Conservation (phyloP, 306 rosid species). For the Pueraria montana region DNA sequence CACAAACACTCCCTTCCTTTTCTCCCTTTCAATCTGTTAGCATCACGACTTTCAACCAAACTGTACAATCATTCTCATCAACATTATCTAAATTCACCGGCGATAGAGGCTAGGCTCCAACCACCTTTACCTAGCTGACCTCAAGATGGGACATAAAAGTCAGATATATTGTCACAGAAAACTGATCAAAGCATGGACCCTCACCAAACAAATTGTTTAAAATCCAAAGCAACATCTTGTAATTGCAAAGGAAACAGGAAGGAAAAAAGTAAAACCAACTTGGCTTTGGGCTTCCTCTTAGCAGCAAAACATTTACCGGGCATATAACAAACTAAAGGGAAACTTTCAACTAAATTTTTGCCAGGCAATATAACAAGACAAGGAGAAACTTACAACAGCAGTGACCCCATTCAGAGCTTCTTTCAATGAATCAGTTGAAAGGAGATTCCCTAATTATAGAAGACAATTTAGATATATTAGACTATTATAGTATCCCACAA, state of each 20-base stretch:
- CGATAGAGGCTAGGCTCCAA: conserved; percentile 14
- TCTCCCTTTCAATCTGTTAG: conserved; percentile 13
- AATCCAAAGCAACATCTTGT: conserved; percentile 25
- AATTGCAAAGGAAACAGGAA: conserved; percentile 19
- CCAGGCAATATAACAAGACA: conserved; percentile 20
- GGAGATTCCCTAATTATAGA: conserved; percentile 80
- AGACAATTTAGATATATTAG: conserved; percentile 39
- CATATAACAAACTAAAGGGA: conserved; percentile 38
- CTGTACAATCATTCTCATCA: conserved; percentile 22
- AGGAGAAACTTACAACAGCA: conserved; percentile 77
- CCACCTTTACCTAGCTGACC: conserved; percentile 17
- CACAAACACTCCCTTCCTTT: conserved; percentile 14
- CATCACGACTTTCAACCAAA: conserved; percentile 25
- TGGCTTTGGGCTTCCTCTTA: conserved; percentile 19
- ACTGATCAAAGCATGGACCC: conserved; percentile 2
- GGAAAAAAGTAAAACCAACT: background rate
- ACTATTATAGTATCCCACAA: conserved; percentile 39
- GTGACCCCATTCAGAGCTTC: conserved; percentile 89
- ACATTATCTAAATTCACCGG: background rate
- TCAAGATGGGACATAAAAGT: background rate
- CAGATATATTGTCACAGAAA: conserved; percentile 17
- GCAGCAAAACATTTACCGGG: conserved; percentile 17
- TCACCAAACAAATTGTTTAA: conserved; percentile 12
- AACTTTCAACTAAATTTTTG: conserved; percentile 56
- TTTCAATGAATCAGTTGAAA: conserved; percentile 79